Evolutionary conservation across 768 basidiomycete genomes (phyloP).

Genomic region (Boletus sensibilis): DNA sequence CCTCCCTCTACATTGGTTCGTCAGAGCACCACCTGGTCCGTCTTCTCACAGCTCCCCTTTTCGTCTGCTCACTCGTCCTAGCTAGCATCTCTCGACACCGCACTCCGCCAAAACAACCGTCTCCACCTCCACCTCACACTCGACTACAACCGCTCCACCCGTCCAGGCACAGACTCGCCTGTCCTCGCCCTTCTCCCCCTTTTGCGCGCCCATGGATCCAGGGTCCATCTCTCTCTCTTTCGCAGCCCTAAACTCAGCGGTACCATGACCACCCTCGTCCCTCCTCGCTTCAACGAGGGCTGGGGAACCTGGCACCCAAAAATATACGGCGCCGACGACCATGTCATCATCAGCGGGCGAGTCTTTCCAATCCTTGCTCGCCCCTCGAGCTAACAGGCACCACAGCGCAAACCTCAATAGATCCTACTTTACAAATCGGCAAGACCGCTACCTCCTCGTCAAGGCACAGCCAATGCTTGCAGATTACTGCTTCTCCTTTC

Average conservation of each 20-base stretch:
- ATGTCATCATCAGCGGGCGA: slow-evolving; percentile 91
- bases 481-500: slow-evolving; percentile 81
- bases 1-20: slow-evolving; percentile 85
- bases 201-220: slow-evolving; percentile 63
- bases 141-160: slow-evolving; percentile 78
- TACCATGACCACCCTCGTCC: slow-evolving; percentile 71
- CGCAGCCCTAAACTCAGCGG: slow-evolving; percentile 84
- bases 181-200: slow-evolving; percentile 70
- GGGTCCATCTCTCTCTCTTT: slow-evolving; percentile 79
- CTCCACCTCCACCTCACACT: slow-evolving; percentile 72
- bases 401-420: slow-evolving; percentile 86
- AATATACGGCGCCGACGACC: slow-evolving; percentile 90
- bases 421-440: slow-evolving; percentile 92
- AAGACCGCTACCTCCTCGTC: slow-evolving; percentile 91
- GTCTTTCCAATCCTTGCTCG: slow-evolving; percentile 19
- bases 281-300: slow-evolving; percentile 94
- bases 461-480: slow-evolving; percentile 57
- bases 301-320: slow-evolving; percentile 99
- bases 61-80: slow-evolving; percentile 33
- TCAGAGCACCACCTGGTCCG: slow-evolving; percentile 78
- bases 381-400: slow-evolving; percentile 1
- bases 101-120: slow-evolving; percentile 56
- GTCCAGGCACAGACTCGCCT: slow-evolving; percentile 69
- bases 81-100: slow-evolving; percentile 64
- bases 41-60: slow-evolving; percentile 4